Base-by-base conservation (phyloP, 2,329 filamentous ascomycete species). In the Penicillium fuscoglaucum region DNA sequence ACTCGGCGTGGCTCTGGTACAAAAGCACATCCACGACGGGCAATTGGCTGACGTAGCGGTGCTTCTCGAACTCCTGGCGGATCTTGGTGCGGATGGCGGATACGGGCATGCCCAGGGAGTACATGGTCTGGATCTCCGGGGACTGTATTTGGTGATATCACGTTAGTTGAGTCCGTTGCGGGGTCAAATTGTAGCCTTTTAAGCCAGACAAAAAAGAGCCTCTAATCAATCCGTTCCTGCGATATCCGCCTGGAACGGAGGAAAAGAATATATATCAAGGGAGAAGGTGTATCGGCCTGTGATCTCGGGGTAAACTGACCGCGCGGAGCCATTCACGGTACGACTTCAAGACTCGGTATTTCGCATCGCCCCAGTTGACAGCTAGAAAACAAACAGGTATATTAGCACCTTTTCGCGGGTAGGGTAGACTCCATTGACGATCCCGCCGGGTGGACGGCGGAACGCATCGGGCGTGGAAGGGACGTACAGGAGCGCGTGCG, bases 281-380 rank as follows among this genome's bases (percentile, higher is more conserved):
- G 37, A 61, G 45, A 35, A 31, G 57, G 55, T 46, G 50, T 57
- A 48, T 57, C 31, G 47, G 47, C 13, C 13, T 45, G 46, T 31
- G 56, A 57, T 58, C 19, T 62, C 31, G 55, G 59, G 67, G 58
- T 39, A 54, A 55, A 88, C 93, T 75, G 89, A 99, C 95, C 79
- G 91, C 88, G 83, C 95, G 88, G 70, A 98, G 86, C 95, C 95
- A 99, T 82, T 93, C 89, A 76, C 95, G 86, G 82, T 99, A 99
- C 70, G 90, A 89, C 74, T 87, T 86, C 69, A 97, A 79, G 65
- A 97, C 95, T 83, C 93, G 87, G 76, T 82, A 83, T 80, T 90
- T 91, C 71, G 93, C 93, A 83, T 98, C 92, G 70, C 79, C 74
- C 92, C 90, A 96, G 83, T 89, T 96, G 80, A 86, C 82, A 75